phyloP scores from a whole-genome alignment of 169 alveolate species.

The Plasmodium gonderi region DNA sequence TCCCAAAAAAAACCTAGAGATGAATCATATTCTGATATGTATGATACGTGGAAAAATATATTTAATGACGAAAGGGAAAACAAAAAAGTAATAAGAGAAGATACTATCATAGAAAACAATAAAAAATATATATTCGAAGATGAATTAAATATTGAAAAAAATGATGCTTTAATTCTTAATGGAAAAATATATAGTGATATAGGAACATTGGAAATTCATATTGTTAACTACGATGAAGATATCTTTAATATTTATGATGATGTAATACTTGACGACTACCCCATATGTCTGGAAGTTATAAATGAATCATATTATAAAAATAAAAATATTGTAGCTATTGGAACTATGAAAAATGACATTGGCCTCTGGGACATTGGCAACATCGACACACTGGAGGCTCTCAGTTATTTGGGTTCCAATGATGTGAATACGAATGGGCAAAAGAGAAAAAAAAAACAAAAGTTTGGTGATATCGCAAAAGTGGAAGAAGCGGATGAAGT shows the following conservation, averaged over 20 bases:
- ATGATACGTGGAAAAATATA: background rate
- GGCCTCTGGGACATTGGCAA: slow-evolving; percentile 40
- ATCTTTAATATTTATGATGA: slow-evolving; percentile 66
- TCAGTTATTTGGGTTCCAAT: slow-evolving; percentile 27
- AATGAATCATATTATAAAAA: background rate
- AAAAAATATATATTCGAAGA: slow-evolving; percentile 58
- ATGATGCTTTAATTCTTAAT: slow-evolving; percentile 23
- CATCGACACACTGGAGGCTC: slow-evolving; percentile 32
- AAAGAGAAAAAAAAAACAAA: background rate
- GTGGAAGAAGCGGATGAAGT: background rate
- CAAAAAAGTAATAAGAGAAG: slow-evolving; percentile 16
- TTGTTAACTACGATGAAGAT: slow-evolving; percentile 42
- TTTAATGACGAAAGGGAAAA: slow-evolving; percentile 25
- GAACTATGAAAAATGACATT: slow-evolving; percentile 27
- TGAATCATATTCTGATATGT: background rate
- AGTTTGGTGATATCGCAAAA: background rate
- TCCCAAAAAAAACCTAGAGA: background rate
- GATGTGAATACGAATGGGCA: background rate
- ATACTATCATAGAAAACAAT: background rate
- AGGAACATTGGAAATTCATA: slow-evolving; percentile 55
- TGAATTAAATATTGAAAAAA: slow-evolving; percentile 24
- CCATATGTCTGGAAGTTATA: slow-evolving; percentile 34
- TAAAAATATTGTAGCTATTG: slow-evolving; percentile 38
- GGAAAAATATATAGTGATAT: slow-evolving; percentile 56
- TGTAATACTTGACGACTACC: slow-evolving; percentile 38